These are phyloP conservation scores for Coniophora puteana DNA, from an alignment of 1,284 basidiomycete genomes.

Conservation along the genomic window DNA sequence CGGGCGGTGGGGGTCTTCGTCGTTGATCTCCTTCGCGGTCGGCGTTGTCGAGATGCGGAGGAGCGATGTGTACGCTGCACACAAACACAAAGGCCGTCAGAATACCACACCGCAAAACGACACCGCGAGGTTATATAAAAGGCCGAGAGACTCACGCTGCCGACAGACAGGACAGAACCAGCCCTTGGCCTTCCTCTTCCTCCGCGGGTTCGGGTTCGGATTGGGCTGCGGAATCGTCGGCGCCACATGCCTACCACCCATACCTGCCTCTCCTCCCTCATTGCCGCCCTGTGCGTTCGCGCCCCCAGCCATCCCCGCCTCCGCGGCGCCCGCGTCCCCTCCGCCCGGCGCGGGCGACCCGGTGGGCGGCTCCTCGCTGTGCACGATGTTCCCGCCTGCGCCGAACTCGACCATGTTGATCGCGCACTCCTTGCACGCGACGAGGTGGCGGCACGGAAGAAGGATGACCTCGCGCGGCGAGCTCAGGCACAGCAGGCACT, in stretches of 20 bases:
- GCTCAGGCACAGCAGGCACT: conserved; percentile 86
- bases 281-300: conserved; percentile 21
- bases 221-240: no score
- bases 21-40: conserved; percentile 42
- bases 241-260: no score
- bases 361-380: conserved; percentile 42
- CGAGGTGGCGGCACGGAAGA: conserved; percentile 85
- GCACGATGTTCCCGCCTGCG: conserved; percentile 78
- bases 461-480: conserved; percentile 86
- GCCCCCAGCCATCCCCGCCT: conserved; percentile 14
- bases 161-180: conserved; percentile 94
- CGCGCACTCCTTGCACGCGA: conserved; percentile 89
- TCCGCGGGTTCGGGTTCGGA: conserved; percentile 47
- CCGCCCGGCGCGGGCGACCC: conserved; percentile 8
- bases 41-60: conserved; percentile 77
- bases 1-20: conserved; percentile 30
- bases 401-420: conserved; percentile 95
- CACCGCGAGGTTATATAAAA: neutral
- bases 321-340: conserved; percentile 13
- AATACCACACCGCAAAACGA: conserved; percentile 7
- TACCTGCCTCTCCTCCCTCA: no score
- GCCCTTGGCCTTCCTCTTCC: conserved; percentile 89
- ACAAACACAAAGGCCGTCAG: neutral
- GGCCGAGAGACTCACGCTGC: conserved; percentile 63
- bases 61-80: conserved; percentile 81